Evolutionary conservation across 2,329 filamentous ascomycete species (phyloP).

Genomic region (Chaetomiaceae sp.): DNA sequence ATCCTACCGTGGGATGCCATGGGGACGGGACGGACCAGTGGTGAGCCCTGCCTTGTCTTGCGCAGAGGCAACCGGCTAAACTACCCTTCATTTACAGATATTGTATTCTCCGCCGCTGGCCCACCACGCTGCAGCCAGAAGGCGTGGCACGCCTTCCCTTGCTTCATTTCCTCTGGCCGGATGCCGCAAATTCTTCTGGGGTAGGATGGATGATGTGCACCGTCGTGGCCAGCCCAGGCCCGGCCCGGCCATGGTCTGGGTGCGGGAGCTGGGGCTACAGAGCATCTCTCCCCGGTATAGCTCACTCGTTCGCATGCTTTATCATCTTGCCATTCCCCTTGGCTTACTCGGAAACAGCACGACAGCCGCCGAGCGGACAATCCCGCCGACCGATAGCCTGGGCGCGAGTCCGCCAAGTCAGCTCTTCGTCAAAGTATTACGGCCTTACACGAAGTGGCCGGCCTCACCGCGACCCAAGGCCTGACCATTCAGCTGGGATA

Average conservation of each 20-base stretch:
- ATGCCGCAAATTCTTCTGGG: neutral
- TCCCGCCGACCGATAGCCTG: too few species aligned
- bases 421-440: too few species aligned
- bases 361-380: too few species aligned
- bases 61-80: conserved; percentile 21
- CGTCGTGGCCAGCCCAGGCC: neutral
- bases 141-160: neutral
- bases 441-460: conserved; percentile 1
- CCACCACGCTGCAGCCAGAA: conserved; percentile 3
- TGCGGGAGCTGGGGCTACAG: too few species aligned
- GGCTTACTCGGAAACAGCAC: too few species aligned
- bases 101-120: conserved; percentile 16
- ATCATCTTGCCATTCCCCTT: too few species aligned
- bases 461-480: conserved; percentile 3
- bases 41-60: neutral
- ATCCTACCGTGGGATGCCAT: neutral
- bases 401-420: too few species aligned
- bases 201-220: neutral
- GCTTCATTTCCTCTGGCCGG: conserved; percentile 7
- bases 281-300: too few species aligned
- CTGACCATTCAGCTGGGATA: conserved; percentile 5
- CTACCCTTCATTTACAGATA: conserved; percentile 23
- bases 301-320: too few species aligned
- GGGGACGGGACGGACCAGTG: neutral
- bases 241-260: too few species aligned